Base-by-base conservation (phyloP, 306 rosid genomes). In the Fragaria iinumae region DNA sequence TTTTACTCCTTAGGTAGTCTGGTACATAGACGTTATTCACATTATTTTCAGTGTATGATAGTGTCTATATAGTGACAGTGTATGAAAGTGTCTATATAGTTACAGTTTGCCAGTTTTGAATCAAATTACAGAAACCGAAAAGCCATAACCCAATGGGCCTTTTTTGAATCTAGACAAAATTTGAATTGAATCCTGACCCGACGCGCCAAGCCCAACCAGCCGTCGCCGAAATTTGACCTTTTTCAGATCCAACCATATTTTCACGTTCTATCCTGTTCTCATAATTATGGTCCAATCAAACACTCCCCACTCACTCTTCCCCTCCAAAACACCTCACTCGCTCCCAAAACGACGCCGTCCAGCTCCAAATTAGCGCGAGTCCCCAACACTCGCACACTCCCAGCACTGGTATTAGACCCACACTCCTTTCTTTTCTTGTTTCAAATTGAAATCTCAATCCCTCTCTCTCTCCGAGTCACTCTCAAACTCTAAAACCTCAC, bases 161-260 rank as follows among this genome's bases (percentile, higher is more conserved):
- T 5, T 38, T 38, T 1, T 38, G 41, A 38, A 38, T 38, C 8
- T 5, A 38, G 8, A 38, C 41, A 32, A 38, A 38, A 38, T 38
- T 38, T 38, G 8, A 38, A 38, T 38, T 38, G 41, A 38, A 38
- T 4, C 8, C 8, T 6, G 14, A 44, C 48, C 4, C 48, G 48
- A 44, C 48, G 4, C 48, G 48, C 11, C 13, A 44, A 44, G 10
- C 32, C 64, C 43, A 21, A 27, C 16, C 36, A 12, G 59, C 72
- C 59, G 23, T 62, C 65, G 77, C 84, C 78, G 78, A 76, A 76
- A 81, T 63, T 63, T 76, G 70, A 72, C 78, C 44, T 48, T 34
- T 77, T 57, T 43, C 47, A 13, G 66, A 21, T 39, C 55, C 68
- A n/a, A 34, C 68, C 23, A 48, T 32, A 29, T 18, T 74, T 56